Percentiles rank a stretch among this genome's conserved stretches.
Evolutionary conservation across 805 yeast genomes (phyloP).

Genomic region (Schwanniomyces sp.): DNA sequence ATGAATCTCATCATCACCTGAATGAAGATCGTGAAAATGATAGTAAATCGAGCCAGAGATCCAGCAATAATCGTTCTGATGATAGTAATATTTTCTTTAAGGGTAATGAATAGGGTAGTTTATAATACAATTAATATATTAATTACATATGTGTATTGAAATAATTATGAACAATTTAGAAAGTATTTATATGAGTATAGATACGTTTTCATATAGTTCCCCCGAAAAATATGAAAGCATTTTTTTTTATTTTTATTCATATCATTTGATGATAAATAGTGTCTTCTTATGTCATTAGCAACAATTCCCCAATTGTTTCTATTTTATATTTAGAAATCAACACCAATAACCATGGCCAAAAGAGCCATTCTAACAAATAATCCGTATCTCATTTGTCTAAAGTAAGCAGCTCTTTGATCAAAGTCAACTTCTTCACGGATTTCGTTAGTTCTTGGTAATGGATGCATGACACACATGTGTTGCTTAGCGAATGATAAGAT

Average conservation of each 20-base stretch:
- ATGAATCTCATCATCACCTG: conserved; percentile 3
- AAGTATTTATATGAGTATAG: background rate
- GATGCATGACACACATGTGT: conserved; percentile 99
- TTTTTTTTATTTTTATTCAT: conserved; percentile 3
- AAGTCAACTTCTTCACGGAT: conserved; percentile 98
- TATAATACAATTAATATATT: background rate
- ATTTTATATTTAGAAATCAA: conserved; percentile 57
- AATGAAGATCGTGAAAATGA: conserved; percentile 5
- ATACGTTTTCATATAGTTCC: conserved; percentile 2
- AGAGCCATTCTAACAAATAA: conserved; percentile 98
- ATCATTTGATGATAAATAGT: background rate
- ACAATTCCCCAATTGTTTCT: conserved; percentile 8
- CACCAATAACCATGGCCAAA: conserved; percentile 96
- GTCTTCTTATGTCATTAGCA: background rate
- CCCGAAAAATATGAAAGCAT: conserved; percentile 3
- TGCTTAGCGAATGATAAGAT: conserved; percentile 90
- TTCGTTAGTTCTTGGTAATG: conserved; percentile 95
- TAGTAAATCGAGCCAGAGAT: background rate
- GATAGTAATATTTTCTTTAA: conserved; percentile 20
- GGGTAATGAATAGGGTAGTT: conserved; percentile 4
- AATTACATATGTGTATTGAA: conserved; percentile 3
- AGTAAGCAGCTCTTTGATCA: conserved; percentile 98
- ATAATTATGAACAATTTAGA: conserved; percentile 3
- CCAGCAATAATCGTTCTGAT: conserved; percentile 7
- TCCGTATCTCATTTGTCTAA: conserved; percentile 99